Evolutionary conservation across 2,329 filamentous ascomycete genomes (phyloP), one percentile per base, ranked within the genome.

Genomic region (Seiridium unicorne): DNA sequence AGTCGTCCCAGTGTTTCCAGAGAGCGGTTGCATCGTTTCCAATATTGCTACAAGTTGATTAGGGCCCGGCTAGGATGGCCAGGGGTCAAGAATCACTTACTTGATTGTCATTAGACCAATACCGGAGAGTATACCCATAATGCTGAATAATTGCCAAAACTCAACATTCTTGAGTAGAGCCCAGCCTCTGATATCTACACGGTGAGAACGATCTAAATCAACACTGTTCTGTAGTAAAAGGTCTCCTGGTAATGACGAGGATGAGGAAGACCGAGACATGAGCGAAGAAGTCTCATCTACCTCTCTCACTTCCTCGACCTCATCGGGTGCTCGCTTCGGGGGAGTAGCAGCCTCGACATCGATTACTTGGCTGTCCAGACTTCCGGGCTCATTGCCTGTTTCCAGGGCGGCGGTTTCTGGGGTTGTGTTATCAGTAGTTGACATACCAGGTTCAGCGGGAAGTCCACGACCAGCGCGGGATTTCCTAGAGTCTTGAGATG

Each of bases 41-140:
- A 70, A 98, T 97, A 69, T 99, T 99, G 78, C 92, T 96, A 66
- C 31, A 47, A 9, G 54, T 31, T 11, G 18, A 9, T 63, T 78
- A 69, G 79, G 77, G 62, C 40, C 38, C 11, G 13, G 32, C 35
- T 18, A 58, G 51, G 9, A 38, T 32, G 13, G 32, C 9, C 18
- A 38, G 18, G 26, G 46, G 11, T 34, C 26, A 32, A 44, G 66
- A 32, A 36, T 40, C 32, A 80, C 90, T 75, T 82, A 96, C 93
- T 99, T 99, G 77, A 99, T 99, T 0, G 94, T 98, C 95, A 99
- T 99, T 65, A 99, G 79, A 9, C 95, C 95, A 68, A 97, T 90
- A 57, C 95, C 95, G 4, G 93, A 92, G 63, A 98, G 80, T n/a
- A 97, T 84, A 44, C 89, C 93, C 84, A 99, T 91, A 66, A 97